Evolutionary conservation across 164 flowering plant species (phyloP), one percentile per base, ranked within the genome.

Genomic region (Brasenia schreberi): DNA sequence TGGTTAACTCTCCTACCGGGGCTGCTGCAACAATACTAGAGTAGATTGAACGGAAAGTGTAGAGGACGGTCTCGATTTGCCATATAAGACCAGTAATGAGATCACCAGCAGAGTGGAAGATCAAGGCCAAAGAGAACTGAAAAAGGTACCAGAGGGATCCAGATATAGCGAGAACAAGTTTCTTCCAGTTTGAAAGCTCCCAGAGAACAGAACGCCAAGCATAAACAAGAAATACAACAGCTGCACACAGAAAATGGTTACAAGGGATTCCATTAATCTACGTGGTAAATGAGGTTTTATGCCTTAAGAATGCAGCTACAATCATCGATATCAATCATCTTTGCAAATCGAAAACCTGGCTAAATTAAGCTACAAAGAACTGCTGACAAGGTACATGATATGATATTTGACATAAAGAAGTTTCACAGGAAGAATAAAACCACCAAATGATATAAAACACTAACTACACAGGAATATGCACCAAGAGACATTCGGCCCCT

Each of bases 201-300:
- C 89, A 88, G 69, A 88, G 71, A 61, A 93, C 97, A 0, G 88
- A 75, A 70, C 91, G 83, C 98, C 98, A 93, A 44, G 92, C 75
- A 70, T 93, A 93, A 49, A 86, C 49, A 19, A 84, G 77, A 67
- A 90, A 83, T 44, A 75, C 78, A 65, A 79, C 63, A 18, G 83
- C 98, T 93, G 96, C 71, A 81, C 12, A 49, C 16, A 49, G 16
- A 14, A 9, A 33, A 33, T 33, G 39, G 39, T 33, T 33, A 33
- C 39, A 4, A 33, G 39, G 39, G 39, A 33, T 33, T 3, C 39
- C 39, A 33, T 33, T 33, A 33, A 4, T 33, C 4, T 33, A 33
- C 39, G 39, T 33, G 39, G 4, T 33, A 33, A 33, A 33, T 33
- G 39, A 33, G 39, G 39, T 33, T 23, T 23, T 23, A 23, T 33